Conservation (phyloP, 306 rosid species). For the Acacia confusa region DNA sequence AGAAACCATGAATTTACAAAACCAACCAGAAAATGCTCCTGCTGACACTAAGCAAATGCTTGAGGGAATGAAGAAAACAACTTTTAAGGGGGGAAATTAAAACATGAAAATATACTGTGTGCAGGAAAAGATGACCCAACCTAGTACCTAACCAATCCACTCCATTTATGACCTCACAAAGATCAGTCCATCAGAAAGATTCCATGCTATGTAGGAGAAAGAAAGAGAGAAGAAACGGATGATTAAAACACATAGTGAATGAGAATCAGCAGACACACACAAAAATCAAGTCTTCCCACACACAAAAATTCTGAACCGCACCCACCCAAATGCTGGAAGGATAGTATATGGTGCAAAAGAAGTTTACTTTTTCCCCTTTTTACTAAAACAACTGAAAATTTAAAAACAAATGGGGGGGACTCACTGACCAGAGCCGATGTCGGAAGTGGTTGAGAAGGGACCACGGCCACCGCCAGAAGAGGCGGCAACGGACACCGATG, state of each 20-base stretch:
- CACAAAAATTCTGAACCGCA: background rate
- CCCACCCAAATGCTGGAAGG: background rate
- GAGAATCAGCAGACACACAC: slow-evolving; percentile 24
- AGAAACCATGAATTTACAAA: background rate
- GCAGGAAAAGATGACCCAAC: slow-evolving; percentile 23
- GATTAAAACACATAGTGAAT: slow-evolving; percentile 20
- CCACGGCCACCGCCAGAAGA: slow-evolving; percentile 66
- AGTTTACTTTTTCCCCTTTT: background rate
- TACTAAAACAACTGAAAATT: background rate
- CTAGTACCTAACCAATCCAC: slow-evolving; percentile 29
- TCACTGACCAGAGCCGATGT: slow-evolving; percentile 74
- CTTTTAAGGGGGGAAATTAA: background rate
- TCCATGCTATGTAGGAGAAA: slow-evolving; percentile 20
- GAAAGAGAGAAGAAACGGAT: background rate
- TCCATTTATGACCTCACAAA: slow-evolving; percentile 28
- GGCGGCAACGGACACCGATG: slow-evolving; percentile 54
- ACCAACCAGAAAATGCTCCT: slow-evolving; percentile 8
- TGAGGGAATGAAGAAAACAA: background rate
- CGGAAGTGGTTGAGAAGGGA: slow-evolving; percentile 81
- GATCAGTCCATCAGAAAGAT: slow-evolving; percentile 37
- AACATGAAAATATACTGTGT: background rate
- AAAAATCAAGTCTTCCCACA: slow-evolving; percentile 8
- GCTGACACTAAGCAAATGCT: background rate
- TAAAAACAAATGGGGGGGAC: background rate
- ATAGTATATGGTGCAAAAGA: background rate